Base-by-base conservation (phyloP, 257 asterid genomes). In the Przewalskia tangutica region DNA sequence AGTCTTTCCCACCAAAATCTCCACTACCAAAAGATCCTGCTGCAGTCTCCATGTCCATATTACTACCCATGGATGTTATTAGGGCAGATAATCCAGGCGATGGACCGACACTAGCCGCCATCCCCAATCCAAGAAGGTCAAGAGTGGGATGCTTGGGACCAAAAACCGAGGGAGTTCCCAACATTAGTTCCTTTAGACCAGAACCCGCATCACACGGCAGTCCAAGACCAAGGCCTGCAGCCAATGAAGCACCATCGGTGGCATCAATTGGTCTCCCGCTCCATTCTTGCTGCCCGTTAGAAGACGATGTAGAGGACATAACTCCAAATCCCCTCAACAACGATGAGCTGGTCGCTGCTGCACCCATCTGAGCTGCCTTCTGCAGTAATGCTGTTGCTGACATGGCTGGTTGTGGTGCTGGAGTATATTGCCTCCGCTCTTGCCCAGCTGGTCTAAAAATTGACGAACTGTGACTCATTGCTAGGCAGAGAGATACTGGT, bases 331-430 rank as follows among this genome's bases (percentile, higher is more conserved):
- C 92, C 81, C 94, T 89, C 78, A 94, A 85, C 7, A 94, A 81
- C 1, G 98, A 92, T 2, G 93, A 89, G 48, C 88, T 90, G 2
- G 97, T 87, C 23, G 94, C 78, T 32, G 92, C 81, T 77, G 95
- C 88, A 9, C 97, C 97, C 85, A 93, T 90, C 83, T 93, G 94
- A 73, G 97, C 97, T 14, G 97, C 97, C 88, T 92, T 94, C 77
- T 92, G 98, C 13, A 94, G 90, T 86, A 94, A 89, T 38, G 98
- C 97, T 9, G 98, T 94, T 51, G 98, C 98, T 2, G 98, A 92
- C 88, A 94, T 88, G 3, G 97, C 92, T 2, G 97, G 95, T 81
- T 85, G 97, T 3, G 92, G 87, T 56, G 88, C 66, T 0, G 89
- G 87, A 23, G 91, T 89, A 66, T 92, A 90, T 81, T 90, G 97